A percentile compares a stretch with the other conserved stretches of the same genome.
phyloP scores from a whole-genome alignment of 805 yeast genomes.

The Hanseniaspora occidentalis region DNA sequence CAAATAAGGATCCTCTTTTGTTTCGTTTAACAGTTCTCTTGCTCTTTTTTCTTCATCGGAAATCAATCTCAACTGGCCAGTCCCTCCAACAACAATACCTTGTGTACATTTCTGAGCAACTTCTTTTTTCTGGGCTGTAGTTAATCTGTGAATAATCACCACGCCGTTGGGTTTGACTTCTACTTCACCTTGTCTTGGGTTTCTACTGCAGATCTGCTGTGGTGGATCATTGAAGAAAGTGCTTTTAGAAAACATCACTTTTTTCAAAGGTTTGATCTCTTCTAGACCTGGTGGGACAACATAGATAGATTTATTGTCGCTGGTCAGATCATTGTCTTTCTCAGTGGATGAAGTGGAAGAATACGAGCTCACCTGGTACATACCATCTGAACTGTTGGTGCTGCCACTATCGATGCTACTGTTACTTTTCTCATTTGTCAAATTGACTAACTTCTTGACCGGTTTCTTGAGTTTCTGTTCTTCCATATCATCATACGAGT shows the following conservation, averaged over 20 bases:
- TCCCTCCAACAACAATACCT: constrained; percentile 71
- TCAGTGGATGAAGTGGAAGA: neutral
- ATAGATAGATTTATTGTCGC: neutral
- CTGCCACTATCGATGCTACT: no score
- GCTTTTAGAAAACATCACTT: constrained; percentile 69
- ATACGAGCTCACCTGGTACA: neutral
- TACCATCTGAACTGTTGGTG: no score
- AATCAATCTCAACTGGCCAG: constrained; percentile 47
- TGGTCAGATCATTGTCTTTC: neutral
- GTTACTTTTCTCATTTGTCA: no score
- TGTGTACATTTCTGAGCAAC: constrained; percentile 35
- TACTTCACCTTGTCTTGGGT: constrained; percentile 75
- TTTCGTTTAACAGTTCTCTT: constrained; percentile 6
- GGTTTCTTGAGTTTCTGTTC: neutral
- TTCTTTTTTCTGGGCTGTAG: constrained; percentile 40
- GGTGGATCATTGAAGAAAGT: constrained; percentile 77
- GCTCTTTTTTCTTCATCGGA: constrained; percentile 14
- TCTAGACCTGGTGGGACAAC: constrained; percentile 28
- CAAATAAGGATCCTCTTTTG: constrained; percentile 20
- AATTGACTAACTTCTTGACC: constrained; percentile 2
- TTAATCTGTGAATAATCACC: constrained; percentile 37
- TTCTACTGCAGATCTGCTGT: constrained; percentile 74
- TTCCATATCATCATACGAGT: neutral
- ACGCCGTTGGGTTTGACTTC: constrained; percentile 44
- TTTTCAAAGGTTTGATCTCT: constrained; percentile 32